phyloP scores from a whole-genome alignment of 2,329 filamentous ascomycete species.

The Talaromyces rugulosus region DNA sequence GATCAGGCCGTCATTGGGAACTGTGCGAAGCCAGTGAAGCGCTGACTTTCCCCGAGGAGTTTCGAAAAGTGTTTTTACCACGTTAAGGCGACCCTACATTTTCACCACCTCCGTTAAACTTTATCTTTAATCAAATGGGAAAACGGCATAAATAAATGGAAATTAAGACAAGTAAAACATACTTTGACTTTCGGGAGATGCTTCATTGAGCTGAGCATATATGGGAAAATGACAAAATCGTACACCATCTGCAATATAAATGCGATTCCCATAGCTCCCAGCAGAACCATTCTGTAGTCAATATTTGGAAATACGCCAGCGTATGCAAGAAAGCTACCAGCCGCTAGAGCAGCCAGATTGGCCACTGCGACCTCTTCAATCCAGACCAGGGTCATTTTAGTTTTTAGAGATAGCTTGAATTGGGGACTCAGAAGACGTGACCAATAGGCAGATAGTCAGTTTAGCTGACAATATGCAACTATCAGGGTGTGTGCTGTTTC shows the following conservation, averaged over 20 bases:
- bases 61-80: constrained; percentile 17
- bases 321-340: not conserved
- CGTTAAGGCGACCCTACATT: not conserved
- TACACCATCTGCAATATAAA: not conserved
- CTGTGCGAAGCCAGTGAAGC: not conserved
- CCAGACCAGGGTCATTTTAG: not conserved
- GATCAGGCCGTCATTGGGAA: not conserved
- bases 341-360: not conserved
- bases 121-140: not conserved
- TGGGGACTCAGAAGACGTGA: not conserved
- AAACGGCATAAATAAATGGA: not conserved
- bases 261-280: not conserved
- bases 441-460: not conserved
- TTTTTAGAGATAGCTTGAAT: not conserved
- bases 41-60: constrained; percentile 6
- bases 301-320: not conserved
- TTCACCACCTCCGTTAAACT: not conserved
- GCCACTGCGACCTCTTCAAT: not conserved
- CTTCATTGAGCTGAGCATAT: not conserved
- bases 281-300: not conserved
- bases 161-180: not conserved
- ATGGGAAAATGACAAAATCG: not conserved
- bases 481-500: not conserved
- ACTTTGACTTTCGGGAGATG: not conserved
- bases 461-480: not conserved